A percentile compares a stretch with the other conserved stretches of the same genome.
Evolutionary conservation across 495 filamentous ascomycete species (phyloP).

Genomic region (Poronia punctata): DNA sequence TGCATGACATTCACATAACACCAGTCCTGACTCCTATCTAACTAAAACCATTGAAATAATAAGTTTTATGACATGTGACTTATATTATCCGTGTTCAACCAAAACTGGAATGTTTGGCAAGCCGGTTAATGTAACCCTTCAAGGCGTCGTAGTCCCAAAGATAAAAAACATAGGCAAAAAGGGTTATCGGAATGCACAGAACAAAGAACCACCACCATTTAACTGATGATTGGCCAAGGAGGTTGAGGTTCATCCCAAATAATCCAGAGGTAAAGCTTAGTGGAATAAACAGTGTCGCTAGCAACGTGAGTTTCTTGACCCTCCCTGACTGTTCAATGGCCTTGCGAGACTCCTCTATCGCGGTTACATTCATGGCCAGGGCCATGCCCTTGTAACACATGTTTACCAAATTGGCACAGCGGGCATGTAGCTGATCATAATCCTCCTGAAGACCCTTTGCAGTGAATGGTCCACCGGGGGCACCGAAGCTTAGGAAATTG

Average conservation of each 20-base stretch:
- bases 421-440: constrained; percentile 16
- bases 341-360: constrained; percentile 18
- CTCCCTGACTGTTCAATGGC: constrained; percentile 20
- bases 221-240: neutral
- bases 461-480: too few relatives aligned
- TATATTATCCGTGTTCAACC: too few relatives aligned
- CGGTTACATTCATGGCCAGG: constrained; percentile 17
- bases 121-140: too few relatives aligned
- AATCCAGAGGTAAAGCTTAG: constrained; percentile 9
- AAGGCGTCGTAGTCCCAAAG: too few relatives aligned
- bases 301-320: constrained; percentile 19
- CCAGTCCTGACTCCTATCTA: too few relatives aligned
- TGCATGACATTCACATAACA: too few relatives aligned
- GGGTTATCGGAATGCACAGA: neutral
- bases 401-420: constrained; percentile 2
- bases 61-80: too few relatives aligned
- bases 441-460: constrained; percentile 14
- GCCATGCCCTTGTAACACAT: constrained; percentile 13
- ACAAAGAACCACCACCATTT: neutral
- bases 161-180: too few relatives aligned
- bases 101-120: too few relatives aligned
- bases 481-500: too few relatives aligned
- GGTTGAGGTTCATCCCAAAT: constrained; percentile 21
- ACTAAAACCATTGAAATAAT: too few relatives aligned
- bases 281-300: constrained; percentile 16